These are phyloP conservation scores for Heliamphora exappendiculata DNA, from an alignment of 148 eudicot genomes.

Conservation along the genomic window DNA sequence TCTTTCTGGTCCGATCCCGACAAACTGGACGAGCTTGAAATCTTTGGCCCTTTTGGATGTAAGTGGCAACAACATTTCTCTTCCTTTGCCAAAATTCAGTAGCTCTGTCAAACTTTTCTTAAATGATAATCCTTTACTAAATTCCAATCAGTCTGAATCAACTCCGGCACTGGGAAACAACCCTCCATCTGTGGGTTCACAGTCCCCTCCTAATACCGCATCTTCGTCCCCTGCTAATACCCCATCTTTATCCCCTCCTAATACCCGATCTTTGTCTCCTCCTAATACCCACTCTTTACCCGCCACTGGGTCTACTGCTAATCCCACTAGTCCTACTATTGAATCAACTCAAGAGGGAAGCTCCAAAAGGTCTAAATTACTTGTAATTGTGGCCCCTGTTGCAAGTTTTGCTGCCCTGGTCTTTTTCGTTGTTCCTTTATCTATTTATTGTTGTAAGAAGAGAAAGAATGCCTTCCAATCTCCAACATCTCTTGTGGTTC, in stretches of 20 bases:
- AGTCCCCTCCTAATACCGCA: slow-evolving; percentile 19
- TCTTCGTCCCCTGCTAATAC: no score
- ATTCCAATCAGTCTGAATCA: slow-evolving; percentile 22
- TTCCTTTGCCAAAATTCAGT: slow-evolving; percentile 66
- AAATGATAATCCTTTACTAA: slow-evolving; percentile 40
- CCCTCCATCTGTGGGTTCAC: slow-evolving; percentile 26
- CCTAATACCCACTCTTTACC: no score
- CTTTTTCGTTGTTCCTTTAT: slow-evolving; percentile 47
- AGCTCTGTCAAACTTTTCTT: slow-evolving; percentile 37
- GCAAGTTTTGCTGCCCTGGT: slow-evolving; percentile 42
- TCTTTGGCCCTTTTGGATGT: slow-evolving; percentile 55
- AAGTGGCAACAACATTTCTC: slow-evolving; percentile 67
- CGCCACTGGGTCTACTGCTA: no score
- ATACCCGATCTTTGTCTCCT: no score
- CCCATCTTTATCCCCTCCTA: slow-evolving; percentile 27
- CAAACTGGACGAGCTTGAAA: slow-evolving; percentile 64
- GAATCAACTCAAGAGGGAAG: slow-evolving; percentile 3
- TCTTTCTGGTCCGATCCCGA: slow-evolving; percentile 59
- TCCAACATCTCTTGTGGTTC: slow-evolving; percentile 65
- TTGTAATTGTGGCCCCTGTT: slow-evolving; percentile 46
- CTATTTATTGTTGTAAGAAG: slow-evolving; percentile 41
- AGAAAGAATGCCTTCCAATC: slow-evolving; percentile 34
- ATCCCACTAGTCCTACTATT: slow-evolving; percentile 6
- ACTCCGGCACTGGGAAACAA: slow-evolving; percentile 16
- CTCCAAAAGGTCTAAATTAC: slow-evolving; percentile 36